Base-by-base conservation (phyloP, 129 eudicot genomes). In the Tagetes erecta region DNA sequence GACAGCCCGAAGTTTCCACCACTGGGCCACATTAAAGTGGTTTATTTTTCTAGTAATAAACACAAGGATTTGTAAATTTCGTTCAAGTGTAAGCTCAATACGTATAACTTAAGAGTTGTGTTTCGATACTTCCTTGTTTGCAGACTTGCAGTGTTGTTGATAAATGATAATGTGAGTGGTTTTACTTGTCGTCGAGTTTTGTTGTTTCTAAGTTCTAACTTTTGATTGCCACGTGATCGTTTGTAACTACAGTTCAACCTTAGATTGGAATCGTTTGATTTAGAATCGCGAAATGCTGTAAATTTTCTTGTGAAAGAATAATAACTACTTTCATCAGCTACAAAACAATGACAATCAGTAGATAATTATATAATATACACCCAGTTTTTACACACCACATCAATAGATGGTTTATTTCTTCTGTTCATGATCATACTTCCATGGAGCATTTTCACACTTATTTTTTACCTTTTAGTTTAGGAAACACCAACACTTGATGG, bases 341-440 rank as follows among this genome's bases (percentile, higher is more conserved):
- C 71, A 71, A 62, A 62, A 60, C 41, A 70, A 78, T 78, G 76
- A n/a, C 35, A 41, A 38, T 69, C 27, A 27, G 27, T 70, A 37
- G 53, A 49, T 49, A 30, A 20, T 59, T 70, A 37, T 53, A 49
- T 49, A 30, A 20, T 59, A 59, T 70, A 60, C 76, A 47, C 35
- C 49, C 71, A 68, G 60, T 37, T 70, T 71, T 77, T 70, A 58
- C 72, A 60, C 77, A 62, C 37, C 12, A 41, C 39, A 62, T 45
- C 38, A 78, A 70, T n/a, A 42, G 65, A 47, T 71, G 41, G 73
- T 78, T 71, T 78, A 78, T 78, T 78, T 69, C 31, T 31, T 70
- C 66, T 62, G 46, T 70, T 60, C 57, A 60, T 13, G 35, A 3
- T 50, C 76, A 12, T 40, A 41, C 57, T 33, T 55, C 38, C 39